Evolutionary conservation across 345 rosid genomes (phyloP).

Genomic region (Gossypium raimondii): DNA sequence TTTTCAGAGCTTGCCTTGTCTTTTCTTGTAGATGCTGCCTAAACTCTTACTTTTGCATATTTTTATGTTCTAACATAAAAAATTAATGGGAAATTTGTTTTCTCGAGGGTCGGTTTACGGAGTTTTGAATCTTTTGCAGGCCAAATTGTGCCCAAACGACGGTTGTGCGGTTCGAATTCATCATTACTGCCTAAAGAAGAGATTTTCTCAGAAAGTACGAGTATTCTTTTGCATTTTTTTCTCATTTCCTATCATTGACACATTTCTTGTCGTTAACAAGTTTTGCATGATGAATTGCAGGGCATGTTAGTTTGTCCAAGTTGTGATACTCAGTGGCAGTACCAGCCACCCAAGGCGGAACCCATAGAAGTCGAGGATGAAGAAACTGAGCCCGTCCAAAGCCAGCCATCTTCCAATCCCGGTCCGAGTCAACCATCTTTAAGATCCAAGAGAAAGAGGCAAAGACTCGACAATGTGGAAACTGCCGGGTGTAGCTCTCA

Average conservation of each 20-base stretch:
- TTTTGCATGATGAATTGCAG: constrained; percentile 34
- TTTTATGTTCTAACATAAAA: not conserved
- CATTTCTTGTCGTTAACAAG: not conserved
- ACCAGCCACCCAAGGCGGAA: constrained; percentile 39
- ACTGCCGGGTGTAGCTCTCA: constrained; percentile 33
- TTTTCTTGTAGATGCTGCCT: not conserved
- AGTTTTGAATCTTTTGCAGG: constrained; percentile 38
- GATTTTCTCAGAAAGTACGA: constrained; percentile 47
- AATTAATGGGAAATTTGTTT: not conserved
- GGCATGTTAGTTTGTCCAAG: constrained; percentile 51
- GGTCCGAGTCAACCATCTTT: constrained; percentile 13
- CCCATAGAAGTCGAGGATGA: constrained; percentile 39
- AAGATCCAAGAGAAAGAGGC: constrained; percentile 41
- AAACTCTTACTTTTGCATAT: not conserved
- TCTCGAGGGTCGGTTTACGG: not conserved
- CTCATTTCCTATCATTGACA: not conserved
- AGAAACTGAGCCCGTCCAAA: constrained; percentile 19
- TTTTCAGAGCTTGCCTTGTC: constrained; percentile 10
- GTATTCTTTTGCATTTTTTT: not conserved
- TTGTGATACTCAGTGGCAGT: constrained; percentile 58
- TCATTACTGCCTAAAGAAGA: constrained; percentile 67
- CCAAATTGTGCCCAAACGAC: constrained; percentile 60
- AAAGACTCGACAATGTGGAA: constrained; percentile 18
- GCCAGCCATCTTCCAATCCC: constrained; percentile 23
- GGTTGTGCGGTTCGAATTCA: constrained; percentile 65